These are phyloP conservation scores for Fraxinus sp. DNA, from an alignment of 305 asterid species.

Conservation along the genomic window DNA sequence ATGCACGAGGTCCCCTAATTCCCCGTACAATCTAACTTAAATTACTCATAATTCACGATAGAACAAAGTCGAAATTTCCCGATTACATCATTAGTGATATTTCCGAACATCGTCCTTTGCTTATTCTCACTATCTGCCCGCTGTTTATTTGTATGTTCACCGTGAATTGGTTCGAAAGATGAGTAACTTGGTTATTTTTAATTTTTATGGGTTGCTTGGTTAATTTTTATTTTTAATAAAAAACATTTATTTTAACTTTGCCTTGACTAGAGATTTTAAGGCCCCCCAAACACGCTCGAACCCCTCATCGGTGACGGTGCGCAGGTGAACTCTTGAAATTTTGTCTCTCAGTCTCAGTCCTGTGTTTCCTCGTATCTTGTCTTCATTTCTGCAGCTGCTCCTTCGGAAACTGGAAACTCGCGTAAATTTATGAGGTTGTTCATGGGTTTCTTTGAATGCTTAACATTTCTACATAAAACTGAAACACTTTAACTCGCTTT, in stretches of 20 bases:
- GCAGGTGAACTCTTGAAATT: not conserved
- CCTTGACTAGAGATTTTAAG: not conserved
- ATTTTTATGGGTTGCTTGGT: not conserved
- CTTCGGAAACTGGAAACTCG: conserved; percentile 13
- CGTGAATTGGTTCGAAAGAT: not conserved
- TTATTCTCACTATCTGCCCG: not conserved
- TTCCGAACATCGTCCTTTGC: not conserved
- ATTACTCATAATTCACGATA: not conserved
- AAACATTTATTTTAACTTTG: not conserved
- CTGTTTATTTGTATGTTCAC: not conserved
- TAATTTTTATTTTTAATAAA: not conserved
- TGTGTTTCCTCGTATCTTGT: not conserved
- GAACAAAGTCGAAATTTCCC: not conserved
- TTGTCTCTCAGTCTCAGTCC: not conserved
- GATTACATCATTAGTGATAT: not conserved
- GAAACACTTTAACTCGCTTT: conserved; percentile 19
- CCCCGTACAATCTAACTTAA: not conserved
- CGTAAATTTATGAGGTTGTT: not conserved
- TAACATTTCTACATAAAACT: not conserved
- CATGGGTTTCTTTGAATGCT: conserved; percentile 15
- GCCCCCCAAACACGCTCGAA: not conserved
- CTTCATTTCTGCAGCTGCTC: not conserved
- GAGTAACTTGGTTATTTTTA: not conserved
- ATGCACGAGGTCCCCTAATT: not conserved
- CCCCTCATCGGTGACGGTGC: not conserved